These are phyloP conservation scores for Lichtheimia ornata DNA, from an alignment of 371 early-diverging fungal species.

Conservation along the genomic window DNA sequence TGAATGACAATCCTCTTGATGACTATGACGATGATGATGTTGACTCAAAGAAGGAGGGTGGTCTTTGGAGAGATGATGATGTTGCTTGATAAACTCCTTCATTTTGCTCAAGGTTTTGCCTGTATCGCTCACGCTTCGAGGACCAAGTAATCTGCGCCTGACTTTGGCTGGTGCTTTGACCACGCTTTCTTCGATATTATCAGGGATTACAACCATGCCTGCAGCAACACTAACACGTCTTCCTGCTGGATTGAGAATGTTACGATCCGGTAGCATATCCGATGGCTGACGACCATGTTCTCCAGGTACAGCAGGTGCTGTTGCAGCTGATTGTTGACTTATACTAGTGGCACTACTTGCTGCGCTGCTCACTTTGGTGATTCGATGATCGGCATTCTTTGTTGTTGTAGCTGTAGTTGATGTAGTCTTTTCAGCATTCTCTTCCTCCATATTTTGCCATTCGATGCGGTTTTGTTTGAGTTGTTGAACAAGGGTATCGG, in stretches of 20 bases:
- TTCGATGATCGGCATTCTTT: constrained; percentile 1
- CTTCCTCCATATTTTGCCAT: constrained; percentile 34
- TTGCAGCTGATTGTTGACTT: neutral
- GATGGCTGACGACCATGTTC: constrained; percentile 26
- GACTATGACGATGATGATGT: no score
- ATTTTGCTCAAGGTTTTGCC: neutral
- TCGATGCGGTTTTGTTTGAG: constrained; percentile 35
- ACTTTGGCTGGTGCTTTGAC: constrained; percentile 29
- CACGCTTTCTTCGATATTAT: constrained; percentile 46
- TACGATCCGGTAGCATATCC: constrained; percentile 34
- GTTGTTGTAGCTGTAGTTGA: neutral
- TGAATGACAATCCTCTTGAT: no score
- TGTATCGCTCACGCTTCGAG: constrained; percentile 40
- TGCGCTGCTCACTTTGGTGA: neutral
- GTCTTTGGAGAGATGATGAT: no score
- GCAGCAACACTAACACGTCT: constrained; percentile 60
- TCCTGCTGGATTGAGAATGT: constrained; percentile 43
- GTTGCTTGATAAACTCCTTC: no score
- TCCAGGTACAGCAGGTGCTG: neutral
- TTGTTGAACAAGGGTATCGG: constrained; percentile 40
- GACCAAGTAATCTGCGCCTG: constrained; percentile 41
- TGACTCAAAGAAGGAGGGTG: no score
- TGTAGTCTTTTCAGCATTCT: constrained; percentile 8
- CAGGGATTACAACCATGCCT: constrained; percentile 54
- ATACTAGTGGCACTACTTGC: no score